Conservation (phyloP, 2,329 filamentous ascomycete genomes). For the Microdochium paspali region DNA sequence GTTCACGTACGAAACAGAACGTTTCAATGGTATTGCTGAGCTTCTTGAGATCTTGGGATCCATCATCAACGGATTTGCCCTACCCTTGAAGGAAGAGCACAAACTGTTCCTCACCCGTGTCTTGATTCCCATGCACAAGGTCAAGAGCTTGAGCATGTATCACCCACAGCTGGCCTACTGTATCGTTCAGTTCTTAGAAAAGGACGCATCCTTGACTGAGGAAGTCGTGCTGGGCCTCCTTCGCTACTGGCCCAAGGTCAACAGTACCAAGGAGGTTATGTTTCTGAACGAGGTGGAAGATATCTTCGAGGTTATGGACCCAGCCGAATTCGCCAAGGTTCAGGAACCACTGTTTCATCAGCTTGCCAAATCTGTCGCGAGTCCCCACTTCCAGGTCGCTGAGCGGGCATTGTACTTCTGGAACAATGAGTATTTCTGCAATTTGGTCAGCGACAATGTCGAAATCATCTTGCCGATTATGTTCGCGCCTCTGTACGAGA, state of each 20-base stretch:
- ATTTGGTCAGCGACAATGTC: constrained; percentile 96
- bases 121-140: constrained; percentile 89
- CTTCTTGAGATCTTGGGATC: constrained; percentile 93
- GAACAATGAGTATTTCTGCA: constrained; percentile 99
- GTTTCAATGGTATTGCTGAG: constrained; percentile 97
- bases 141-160: constrained; percentile 99
- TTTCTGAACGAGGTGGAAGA: constrained; percentile 98
- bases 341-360: constrained; percentile 97
- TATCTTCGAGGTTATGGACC: constrained; percentile 99
- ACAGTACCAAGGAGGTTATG: constrained; percentile 99
- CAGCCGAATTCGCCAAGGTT: constrained; percentile 95
- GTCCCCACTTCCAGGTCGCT: constrained; percentile 97
- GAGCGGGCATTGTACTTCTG: constrained; percentile 97
- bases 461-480: constrained; percentile 98
- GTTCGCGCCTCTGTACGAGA: constrained; percentile 97
- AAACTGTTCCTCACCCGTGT: constrained; percentile 95
- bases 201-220: constrained; percentile 93
- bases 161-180: constrained; percentile 97
- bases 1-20: constrained; percentile 96
- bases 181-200: constrained; percentile 97
- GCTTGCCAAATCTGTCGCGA: constrained; percentile 93
- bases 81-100: constrained; percentile 96
- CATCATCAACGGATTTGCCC: constrained; percentile 96
- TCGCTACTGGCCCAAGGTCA: constrained; percentile 98
- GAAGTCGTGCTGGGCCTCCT: constrained; percentile 92